Conservation (phyloP, 768 basidiomycete genomes). For the Auriscalpium orientale region DNA sequence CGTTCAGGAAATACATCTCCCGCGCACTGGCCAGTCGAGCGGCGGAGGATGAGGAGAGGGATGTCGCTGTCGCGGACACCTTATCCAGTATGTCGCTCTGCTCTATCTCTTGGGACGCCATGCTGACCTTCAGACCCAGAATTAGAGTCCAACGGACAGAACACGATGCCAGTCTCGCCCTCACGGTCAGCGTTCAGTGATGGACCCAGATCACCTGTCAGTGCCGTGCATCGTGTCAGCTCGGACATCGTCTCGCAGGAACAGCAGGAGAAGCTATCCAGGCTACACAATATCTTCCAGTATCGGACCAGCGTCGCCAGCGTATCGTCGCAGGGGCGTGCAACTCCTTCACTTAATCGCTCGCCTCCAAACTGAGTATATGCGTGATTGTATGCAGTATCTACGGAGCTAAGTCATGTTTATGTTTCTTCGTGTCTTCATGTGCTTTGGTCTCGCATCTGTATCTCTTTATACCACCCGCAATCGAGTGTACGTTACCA, state of each 20-base stretch:
- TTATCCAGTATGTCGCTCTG: conserved; percentile 54
- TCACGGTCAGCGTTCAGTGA: conserved; percentile 1
- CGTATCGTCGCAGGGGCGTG: conserved; percentile 31
- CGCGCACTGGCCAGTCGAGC: conserved; percentile 82
- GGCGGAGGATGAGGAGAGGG: conserved; percentile 78
- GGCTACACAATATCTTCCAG: conserved; percentile 76
- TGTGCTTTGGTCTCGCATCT: not conserved
- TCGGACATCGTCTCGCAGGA: conserved; percentile 11
- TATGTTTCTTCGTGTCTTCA: conserved; percentile 3
- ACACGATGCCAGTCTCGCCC: not conserved
- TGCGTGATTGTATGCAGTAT: not conserved
- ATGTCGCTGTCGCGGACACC: conserved; percentile 76
- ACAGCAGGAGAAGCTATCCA: conserved; percentile 59
- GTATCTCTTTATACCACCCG: not conserved
- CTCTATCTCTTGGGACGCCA: not conserved
- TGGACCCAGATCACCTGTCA: conserved; percentile 15
- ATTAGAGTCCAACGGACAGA: conserved; percentile 12
- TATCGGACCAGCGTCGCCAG: conserved; percentile 64
- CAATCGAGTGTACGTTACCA: not conserved
- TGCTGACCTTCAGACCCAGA: conserved; percentile 1
- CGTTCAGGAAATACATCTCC: conserved; percentile 87
- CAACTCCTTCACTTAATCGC: not conserved
- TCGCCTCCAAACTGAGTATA: not conserved
- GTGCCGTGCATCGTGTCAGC: conserved; percentile 17
- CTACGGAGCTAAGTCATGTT: not conserved